Evolutionary conservation across 108 stramenopile genomes (phyloP).

Genomic region (Pseudonitzschia pungens): DNA sequence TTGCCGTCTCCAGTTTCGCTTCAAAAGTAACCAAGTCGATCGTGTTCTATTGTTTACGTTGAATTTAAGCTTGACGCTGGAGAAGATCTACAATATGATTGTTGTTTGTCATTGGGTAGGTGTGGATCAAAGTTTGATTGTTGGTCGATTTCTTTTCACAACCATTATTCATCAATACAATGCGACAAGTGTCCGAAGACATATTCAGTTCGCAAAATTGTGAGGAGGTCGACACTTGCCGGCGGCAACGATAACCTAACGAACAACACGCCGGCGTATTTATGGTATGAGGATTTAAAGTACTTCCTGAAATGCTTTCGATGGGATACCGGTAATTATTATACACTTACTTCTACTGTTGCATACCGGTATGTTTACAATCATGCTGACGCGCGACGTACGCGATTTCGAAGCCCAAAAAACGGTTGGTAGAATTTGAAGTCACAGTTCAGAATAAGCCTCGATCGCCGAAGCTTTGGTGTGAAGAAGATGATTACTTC

Average conservation of each 20-base stretch:
- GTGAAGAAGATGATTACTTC: too few relatives aligned
- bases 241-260: constrained; percentile 1
- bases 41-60: background rate
- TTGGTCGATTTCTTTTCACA: background rate
- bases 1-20: background rate
- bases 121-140: background rate
- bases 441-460: too few relatives aligned
- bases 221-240: background rate
- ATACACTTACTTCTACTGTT: too few relatives aligned
- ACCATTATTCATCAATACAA: background rate
- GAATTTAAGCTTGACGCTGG: background rate
- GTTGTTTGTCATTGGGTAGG: background rate
- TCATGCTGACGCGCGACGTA: too few relatives aligned
- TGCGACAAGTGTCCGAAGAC: background rate
- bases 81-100: background rate
- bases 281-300: background rate
- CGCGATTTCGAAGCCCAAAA: too few relatives aligned
- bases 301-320: background rate
- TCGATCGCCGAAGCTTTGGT: too few relatives aligned
- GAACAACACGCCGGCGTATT: background rate
- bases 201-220: too few relatives aligned
- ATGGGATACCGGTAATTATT: background rate
- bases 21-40: background rate
- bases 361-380: too few relatives aligned
- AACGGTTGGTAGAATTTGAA: too few relatives aligned